These are phyloP conservation scores for Pseudogymnoascus sp. DNA, from an alignment of 2,329 filamentous ascomycete species.

Conservation along the genomic window DNA sequence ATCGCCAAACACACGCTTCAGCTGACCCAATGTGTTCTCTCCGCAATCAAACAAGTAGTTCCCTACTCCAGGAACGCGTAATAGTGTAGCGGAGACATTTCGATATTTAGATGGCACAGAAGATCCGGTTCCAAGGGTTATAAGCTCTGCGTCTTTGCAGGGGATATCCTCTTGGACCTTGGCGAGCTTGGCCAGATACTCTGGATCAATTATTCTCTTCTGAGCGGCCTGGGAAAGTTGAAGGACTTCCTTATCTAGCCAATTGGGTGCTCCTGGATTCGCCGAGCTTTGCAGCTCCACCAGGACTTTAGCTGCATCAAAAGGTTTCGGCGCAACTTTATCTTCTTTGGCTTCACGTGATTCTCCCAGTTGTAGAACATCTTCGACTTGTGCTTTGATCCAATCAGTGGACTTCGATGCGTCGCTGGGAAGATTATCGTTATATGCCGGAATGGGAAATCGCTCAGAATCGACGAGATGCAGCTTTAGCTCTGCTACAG, in stretches of 20 bases:
- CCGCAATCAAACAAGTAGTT: slow-evolving; percentile 87
- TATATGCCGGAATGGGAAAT: slow-evolving; percentile 67
- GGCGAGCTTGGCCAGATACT: slow-evolving; percentile 45
- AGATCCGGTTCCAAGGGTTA: slow-evolving; percentile 85
- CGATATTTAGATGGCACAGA: slow-evolving; percentile 86
- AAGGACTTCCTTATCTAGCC: slow-evolving; percentile 42
- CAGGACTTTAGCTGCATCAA: slow-evolving; percentile 43
- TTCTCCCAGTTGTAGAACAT: slow-evolving; percentile 22
- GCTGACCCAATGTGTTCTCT: slow-evolving; percentile 84
- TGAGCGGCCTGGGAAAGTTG: slow-evolving; percentile 46
- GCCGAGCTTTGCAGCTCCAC: slow-evolving; percentile 28
- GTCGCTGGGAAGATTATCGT: slow-evolving; percentile 32
- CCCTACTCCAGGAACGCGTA: slow-evolving; percentile 79
- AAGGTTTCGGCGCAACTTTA: slow-evolving; percentile 23
- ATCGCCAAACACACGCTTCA: slow-evolving; percentile 66
- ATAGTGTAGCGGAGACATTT: slow-evolving; percentile 84
- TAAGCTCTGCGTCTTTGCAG: slow-evolving; percentile 71
- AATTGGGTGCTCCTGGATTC: slow-evolving; percentile 13
- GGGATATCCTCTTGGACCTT: slow-evolving; percentile 59
- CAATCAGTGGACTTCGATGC: slow-evolving; percentile 2
- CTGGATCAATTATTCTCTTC: slow-evolving; percentile 34
- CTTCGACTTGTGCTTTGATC: slow-evolving; percentile 12
- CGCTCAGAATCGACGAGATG: slow-evolving; percentile 65
- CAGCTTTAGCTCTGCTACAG: slow-evolving; percentile 61
- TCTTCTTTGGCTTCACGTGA: neutral